Base-by-base conservation (phyloP, 495 filamentous ascomycete genomes). In the Friedmanniomyces simplex region DNA sequence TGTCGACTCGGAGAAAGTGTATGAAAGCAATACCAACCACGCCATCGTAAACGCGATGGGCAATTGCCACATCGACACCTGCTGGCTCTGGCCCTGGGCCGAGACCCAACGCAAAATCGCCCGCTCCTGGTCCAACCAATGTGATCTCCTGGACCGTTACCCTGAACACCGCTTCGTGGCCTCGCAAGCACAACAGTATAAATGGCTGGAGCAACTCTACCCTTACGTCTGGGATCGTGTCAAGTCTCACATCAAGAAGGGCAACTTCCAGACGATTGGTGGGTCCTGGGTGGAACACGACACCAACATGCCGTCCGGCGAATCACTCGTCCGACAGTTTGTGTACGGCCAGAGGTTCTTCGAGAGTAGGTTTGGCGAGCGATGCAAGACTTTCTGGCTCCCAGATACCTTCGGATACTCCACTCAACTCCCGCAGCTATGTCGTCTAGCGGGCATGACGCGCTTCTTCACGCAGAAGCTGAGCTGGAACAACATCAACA, bases 221-320 rank as follows among this genome's bases (percentile, higher is more conserved):
- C 91, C 93, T 0, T 80, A 82, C 36, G 82, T 87, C 1, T 97
- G 88, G 67, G 86, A 96, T 50, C 82, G 90, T 16, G 91, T 98
- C 52, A 95, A 94, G 71, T 72, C 77, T 34, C 93, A 95, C 74
- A 86, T 97, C 36, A 88, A 88, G 65, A 82, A 91, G 53, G 91
- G 89, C 42, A 85, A 79, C 45, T 98, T 98, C 69, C 90, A 96
- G 59, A 89, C 89, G 13, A 88, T 98, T 65, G 93, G 93, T 55
- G 93, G 93, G 42, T 96, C 90, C 71, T 98, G 93, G 93, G 93
- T 98, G 18, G 93, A 98, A 64, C 93, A 98, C 67, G 93, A 98
- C 66, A 98, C 93, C 39, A 98, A 98, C 69, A 76, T 98, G 77
- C 93, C 93, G 0, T 88, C 89, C 61, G 93, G 93, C 37, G 93